Conservation (phyloP, 257 asterid species). For the Scutellaria galericulata region DNA sequence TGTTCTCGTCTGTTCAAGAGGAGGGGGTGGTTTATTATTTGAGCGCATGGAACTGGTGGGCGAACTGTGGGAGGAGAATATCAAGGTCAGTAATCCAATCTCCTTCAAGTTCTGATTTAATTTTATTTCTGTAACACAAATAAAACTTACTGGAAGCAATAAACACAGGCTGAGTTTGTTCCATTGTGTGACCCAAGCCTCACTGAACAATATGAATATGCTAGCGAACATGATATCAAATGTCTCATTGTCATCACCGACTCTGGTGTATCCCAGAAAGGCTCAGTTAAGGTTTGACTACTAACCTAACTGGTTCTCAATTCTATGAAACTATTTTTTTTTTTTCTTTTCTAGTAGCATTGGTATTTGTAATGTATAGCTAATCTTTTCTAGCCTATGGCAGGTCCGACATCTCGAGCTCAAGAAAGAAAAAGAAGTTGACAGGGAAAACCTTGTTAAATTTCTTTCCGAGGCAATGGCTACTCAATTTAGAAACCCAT, state of each 20-base stretch:
- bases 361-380: conserved; percentile 14
- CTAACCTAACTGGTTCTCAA: conserved; percentile 26
- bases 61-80: conserved; percentile 89
- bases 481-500: conserved; percentile 85
- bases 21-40: conserved; percentile 89
- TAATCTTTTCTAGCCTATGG: conserved; percentile 34
- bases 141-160: conserved; percentile 32
- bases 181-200: conserved; percentile 90
- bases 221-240: conserved; percentile 88
- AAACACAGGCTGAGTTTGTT: conserved; percentile 82
- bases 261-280: conserved; percentile 76
- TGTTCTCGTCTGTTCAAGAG: conserved; percentile 94
- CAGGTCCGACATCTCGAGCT: conserved; percentile 97
- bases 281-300: conserved; percentile 75
- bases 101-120: not conserved
- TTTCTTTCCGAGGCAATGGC: conserved; percentile 81
- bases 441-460: conserved; percentile 67
- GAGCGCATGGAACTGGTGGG: conserved; percentile 98
- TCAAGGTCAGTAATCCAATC: conserved; percentile 59
- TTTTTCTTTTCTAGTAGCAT: conserved; percentile 20
- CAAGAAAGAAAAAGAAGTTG: conserved; percentile 84
- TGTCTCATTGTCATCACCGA: conserved; percentile 87
- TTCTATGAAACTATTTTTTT: conserved; percentile 9
- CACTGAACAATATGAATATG: conserved; percentile 95
- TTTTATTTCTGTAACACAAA: conserved; percentile 21